Conservation (phyloP, 345 rosid species). For the Cardamine occulta region DNA sequence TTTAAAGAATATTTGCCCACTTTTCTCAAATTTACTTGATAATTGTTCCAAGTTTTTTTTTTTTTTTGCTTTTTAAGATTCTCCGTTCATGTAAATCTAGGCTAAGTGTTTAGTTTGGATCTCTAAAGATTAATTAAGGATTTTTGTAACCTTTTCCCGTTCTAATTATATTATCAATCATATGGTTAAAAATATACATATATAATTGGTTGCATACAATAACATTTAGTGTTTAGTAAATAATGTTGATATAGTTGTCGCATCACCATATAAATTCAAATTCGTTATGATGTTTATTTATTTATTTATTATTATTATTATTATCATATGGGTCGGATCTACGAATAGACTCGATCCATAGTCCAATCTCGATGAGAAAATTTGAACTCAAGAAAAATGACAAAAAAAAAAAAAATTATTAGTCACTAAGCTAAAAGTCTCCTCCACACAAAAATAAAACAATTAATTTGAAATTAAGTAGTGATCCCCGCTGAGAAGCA, state of each 20-base stretch:
- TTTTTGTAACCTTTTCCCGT: too few relatives aligned
- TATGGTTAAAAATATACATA: too few relatives aligned
- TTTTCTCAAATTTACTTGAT: too few relatives aligned
- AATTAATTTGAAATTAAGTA: background rate
- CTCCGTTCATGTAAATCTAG: background rate
- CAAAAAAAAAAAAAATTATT: background rate
- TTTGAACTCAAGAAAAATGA: background rate
- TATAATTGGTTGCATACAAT: background rate
- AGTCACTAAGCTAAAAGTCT: background rate
- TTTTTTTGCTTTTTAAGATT: background rate
- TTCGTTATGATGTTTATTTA: background rate
- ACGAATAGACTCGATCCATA: too few relatives aligned
- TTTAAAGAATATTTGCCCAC: too few relatives aligned
- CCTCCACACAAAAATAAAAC: background rate
- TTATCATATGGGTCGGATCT: too few relatives aligned
- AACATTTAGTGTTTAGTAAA: background rate
- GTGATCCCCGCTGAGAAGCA: too few relatives aligned
- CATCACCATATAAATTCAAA: background rate
- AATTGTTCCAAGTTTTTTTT: background rate
- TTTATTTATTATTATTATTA: too few relatives aligned
- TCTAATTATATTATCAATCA: background rate
- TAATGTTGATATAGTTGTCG: background rate
- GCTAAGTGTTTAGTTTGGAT: background rate
- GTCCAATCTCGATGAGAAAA: too few relatives aligned
- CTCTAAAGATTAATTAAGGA: background rate